These are phyloP conservation scores for Maudiozyma barnettii DNA, from an alignment of 805 yeast species.

Conservation along the genomic window DNA sequence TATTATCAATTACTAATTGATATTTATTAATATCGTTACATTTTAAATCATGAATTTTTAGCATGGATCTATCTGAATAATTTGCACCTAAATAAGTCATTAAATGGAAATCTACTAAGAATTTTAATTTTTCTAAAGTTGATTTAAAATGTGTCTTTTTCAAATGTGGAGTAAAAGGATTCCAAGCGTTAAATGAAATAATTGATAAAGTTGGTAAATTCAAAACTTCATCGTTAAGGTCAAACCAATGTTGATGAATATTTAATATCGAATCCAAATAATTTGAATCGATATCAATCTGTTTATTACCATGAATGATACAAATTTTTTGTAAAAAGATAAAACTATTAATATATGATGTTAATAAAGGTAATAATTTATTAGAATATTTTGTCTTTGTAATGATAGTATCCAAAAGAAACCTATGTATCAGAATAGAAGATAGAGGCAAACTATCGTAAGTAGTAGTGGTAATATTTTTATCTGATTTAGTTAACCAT, in stretches of 20 bases:
- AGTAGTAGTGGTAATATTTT: slow-evolving; percentile 4
- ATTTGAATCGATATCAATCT: slow-evolving; percentile 11
- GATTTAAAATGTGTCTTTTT: slow-evolving; percentile 22
- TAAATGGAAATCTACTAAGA: slow-evolving; percentile 26
- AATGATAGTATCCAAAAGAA: slow-evolving; percentile 16
- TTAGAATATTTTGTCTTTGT: not conserved
- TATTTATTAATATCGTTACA: not conserved
- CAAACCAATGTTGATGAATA: slow-evolving; percentile 10
- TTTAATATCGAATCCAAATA: slow-evolving; percentile 17
- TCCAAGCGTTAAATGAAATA: slow-evolving; percentile 26
- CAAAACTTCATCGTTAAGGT: not conserved
- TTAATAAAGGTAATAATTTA: not conserved
- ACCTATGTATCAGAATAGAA: slow-evolving; percentile 21
- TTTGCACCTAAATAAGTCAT: slow-evolving; percentile 17
- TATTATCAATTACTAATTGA: not conserved
- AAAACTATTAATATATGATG: slow-evolving; percentile 9
- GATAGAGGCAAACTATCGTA: slow-evolving; percentile 18
- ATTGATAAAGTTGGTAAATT: slow-evolving; percentile 1
- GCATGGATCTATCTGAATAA: slow-evolving; percentile 17
- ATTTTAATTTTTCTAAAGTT: slow-evolving; percentile 21
- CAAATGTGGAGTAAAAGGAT: slow-evolving; percentile 16
- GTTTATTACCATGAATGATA: slow-evolving; percentile 11
- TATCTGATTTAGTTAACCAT: slow-evolving; percentile 18
- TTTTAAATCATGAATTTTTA: slow-evolving; percentile 16
- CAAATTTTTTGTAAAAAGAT: slow-evolving; percentile 18